Percentiles rank a stretch among this genome's conserved stretches.
Conservation (phyloP, 2,329 filamentous ascomycete species). For the Epichloe gansuensis region DNA sequence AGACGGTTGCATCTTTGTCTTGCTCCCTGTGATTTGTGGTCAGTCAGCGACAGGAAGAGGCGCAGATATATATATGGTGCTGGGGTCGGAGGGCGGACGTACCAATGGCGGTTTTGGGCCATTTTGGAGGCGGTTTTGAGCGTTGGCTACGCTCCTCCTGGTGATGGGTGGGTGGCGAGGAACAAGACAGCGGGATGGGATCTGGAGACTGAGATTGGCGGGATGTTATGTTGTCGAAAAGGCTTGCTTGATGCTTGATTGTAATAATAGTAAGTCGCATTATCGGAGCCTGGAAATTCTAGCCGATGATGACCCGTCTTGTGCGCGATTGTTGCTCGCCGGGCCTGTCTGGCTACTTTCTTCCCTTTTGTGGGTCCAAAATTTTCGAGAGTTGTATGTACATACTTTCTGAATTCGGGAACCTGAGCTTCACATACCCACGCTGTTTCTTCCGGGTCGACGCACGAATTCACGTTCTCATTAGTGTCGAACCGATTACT, state of each 20-base stretch:
- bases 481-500: neutral
- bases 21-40: constrained; percentile 58
- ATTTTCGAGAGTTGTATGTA: no score
- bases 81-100: constrained; percentile 16
- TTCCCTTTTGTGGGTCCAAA: constrained; percentile 1
- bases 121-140: constrained; percentile 32
- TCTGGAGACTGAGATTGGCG: neutral
- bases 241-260: neutral
- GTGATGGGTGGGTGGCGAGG: neutral
- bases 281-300: constrained; percentile 5
- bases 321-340: constrained; percentile 4
- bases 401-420: neutral
- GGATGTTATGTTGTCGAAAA: neutral
- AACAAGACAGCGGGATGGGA: neutral
- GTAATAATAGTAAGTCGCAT: neutral
- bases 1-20: constrained; percentile 96
- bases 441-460: neutral
- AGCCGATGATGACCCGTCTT: constrained; percentile 20
- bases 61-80: neutral
- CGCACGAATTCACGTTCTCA: neutral
- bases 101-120: constrained; percentile 66
- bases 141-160: neutral
- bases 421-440: neutral
- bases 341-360: neutral
- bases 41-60: neutral